Evolutionary conservation across 352 stramenopile species (phyloP), one percentile per base, ranked within the genome.

Genomic region (Saprolegnia parasitica): DNA sequence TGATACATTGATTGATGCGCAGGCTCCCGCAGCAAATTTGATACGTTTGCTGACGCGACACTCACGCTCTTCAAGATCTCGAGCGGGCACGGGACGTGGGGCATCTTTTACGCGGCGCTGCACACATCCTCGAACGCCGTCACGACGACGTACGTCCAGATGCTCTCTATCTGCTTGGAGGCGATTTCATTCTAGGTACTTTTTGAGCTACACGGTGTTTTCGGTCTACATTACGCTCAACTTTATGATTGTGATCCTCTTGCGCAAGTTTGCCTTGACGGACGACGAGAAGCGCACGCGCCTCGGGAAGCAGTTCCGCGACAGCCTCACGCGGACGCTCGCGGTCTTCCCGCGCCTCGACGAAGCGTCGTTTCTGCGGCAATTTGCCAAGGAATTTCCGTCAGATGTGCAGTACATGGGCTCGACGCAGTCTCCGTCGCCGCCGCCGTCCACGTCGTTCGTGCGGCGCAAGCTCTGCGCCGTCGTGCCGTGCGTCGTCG

Each of bases 31-130:
- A 60, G 83, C 0, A 78, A 96, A 24, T 96, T 88, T 62, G 88
- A 94, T 47, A 93, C 88, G 9, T 96, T 93, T 57, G 81, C 82
- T 18, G 85, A 93, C 65, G 84, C 79, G 56, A 83, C 94, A 76
- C 76, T 96, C 3, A 93, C 86, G 11, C 76, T 96, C 1, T 95
- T 94, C 68, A 93, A 95, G 65, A 85, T 93, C 49, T 81, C 87
- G 46, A 93, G 85, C 58, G 88, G 88, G 8, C 86, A 84, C 0
- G 86, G 88, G 49, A 87, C 85, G 39, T 96, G 86, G 88, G 77
- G 81, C 26, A 87, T 96, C 42, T 89, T 95, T 35, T 80, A 89
- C 50, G 81, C 81, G 10, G 89, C 84, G 0, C 76, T 92, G 29
- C 76, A 84, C 13, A 80, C 81, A 0, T 81, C 72, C 42, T 87